Evolutionary conservation across 2,329 filamentous ascomycete species (phyloP).

Genomic region (Cladobotryum mycophilum): DNA sequence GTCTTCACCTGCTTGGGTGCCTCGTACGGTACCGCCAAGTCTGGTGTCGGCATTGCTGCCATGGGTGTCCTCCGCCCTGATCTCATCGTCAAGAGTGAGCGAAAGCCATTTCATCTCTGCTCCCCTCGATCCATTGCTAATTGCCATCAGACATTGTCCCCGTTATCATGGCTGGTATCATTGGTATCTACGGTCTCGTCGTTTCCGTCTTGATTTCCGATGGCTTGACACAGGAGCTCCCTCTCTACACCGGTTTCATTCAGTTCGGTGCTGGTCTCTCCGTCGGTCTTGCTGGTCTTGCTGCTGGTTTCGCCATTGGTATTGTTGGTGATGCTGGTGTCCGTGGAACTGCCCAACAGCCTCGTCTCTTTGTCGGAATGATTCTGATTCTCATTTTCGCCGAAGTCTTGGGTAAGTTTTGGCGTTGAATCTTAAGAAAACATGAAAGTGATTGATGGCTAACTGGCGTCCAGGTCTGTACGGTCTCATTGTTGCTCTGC

Average conservation of each 20-base stretch:
- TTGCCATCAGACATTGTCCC: slow-evolving; percentile 78
- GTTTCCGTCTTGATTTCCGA: slow-evolving; percentile 39
- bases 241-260: slow-evolving; percentile 37
- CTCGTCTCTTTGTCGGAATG: slow-evolving; percentile 41
- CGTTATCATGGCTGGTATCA: slow-evolving; percentile 99
- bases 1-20: slow-evolving; percentile 47
- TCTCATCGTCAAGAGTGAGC: slow-evolving; percentile 33
- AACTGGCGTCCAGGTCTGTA: slow-evolving; percentile 68
- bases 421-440: background rate
- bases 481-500: slow-evolving; percentile 94
- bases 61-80: slow-evolving; percentile 39
- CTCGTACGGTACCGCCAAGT: slow-evolving; percentile 39
- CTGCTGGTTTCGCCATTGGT: slow-evolving; percentile 41
- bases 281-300: slow-evolving; percentile 39
- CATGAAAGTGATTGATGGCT: slow-evolving; percentile 14
- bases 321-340: slow-evolving; percentile 42
- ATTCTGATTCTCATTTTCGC: slow-evolving; percentile 43
- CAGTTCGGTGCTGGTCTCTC: slow-evolving; percentile 39
- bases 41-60: slow-evolving; percentile 37
- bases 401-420: slow-evolving; percentile 83
- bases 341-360: slow-evolving; percentile 41
- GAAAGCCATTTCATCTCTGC: background rate
- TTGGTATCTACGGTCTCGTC: slow-evolving; percentile 60
- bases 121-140: background rate
- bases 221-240: slow-evolving; percentile 34